phyloP scores from a whole-genome alignment of 306 rosid species.

The Lathyrus aphaca region DNA sequence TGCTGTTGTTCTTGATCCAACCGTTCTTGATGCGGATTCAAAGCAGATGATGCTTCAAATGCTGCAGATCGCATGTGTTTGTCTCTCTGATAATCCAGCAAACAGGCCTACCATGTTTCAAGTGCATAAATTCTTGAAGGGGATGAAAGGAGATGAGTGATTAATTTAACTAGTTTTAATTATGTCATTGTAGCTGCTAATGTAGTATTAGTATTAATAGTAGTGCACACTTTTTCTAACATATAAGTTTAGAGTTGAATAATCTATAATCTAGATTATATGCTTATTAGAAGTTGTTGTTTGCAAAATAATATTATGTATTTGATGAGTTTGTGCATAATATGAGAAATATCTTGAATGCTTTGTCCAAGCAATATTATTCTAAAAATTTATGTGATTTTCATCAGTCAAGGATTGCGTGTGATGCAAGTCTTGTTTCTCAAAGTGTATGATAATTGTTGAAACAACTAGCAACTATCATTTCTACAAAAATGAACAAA shows the following conservation, averaged over 20 bases:
- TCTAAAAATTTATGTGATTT: background rate
- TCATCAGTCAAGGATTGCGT: background rate
- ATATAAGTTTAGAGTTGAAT: conserved; percentile 14
- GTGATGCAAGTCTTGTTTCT: background rate
- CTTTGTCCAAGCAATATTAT: background rate
- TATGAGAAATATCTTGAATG: background rate
- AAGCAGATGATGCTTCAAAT: conserved; percentile 82
- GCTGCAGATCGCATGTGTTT: conserved; percentile 79
- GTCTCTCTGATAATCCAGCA: conserved; percentile 89
- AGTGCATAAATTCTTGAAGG: conserved; percentile 74
- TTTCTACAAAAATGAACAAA: background rate
- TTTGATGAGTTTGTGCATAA: background rate
- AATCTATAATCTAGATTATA: conserved; percentile 23
- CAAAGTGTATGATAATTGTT: background rate
- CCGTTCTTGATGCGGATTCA: conserved; percentile 67
- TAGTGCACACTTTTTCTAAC: conserved; percentile 38
- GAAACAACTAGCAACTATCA: background rate
- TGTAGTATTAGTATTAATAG: conserved; percentile 9
- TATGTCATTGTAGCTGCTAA: conserved; percentile 1
- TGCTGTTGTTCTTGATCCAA: conserved; percentile 81
- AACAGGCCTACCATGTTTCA: conserved; percentile 93
- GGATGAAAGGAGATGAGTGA: conserved; percentile 61
- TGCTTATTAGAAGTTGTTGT: conserved; percentile 24
- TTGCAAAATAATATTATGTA: conserved; percentile 20
- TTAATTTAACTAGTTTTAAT: conserved; percentile 5